Base-by-base conservation (phyloP, 768 basidiomycete genomes). In the Wakefieldia striispora region DNA sequence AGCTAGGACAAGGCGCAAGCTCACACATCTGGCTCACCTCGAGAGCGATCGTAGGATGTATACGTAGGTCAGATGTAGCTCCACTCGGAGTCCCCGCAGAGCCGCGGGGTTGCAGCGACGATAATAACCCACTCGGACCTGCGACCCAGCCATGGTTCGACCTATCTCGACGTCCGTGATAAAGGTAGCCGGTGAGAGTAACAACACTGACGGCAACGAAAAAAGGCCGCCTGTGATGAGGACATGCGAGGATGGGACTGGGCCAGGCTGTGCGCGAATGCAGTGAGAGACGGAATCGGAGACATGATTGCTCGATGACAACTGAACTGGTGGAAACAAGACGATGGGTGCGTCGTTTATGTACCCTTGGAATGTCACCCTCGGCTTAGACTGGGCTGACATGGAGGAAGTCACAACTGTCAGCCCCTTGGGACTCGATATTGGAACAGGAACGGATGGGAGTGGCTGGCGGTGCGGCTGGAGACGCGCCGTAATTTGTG, bases 221-320 rank as follows among this genome's bases (percentile, higher is more conserved):
- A 64, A 16, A 24, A 51, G 11, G 14, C 62, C 56, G 4, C 61
- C 53, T 14, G 59, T 61, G 13, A 29, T 16, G 6, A 53, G 43
- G 12, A 53, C 24, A 27, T 48, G 43, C 3, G 33, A 43, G 3
- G 53, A 41, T 16, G 37, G 29, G 9, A 36, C 40, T 1, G 45
- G 31, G 12, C 41, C 35, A 31, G 43, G 20, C 41, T 56, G 51
- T 5, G 17, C 16, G 40, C 19, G 16, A 43, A 48, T 20, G 40
- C 44, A 51, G 54, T 40, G 51, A 54, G 40, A 57, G 50, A 40
- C 0, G 54, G 49, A 3, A 62, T 47, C 3, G 60, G 57, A 27
- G 57, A 54, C 61, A 62, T 59, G 50, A 50, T 43, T 1, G 20
- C 31, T 51, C 41, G 24, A 49, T 34, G 11, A 40, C 6, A 40